phyloP scores from a whole-genome alignment of 106 monocot species.

The Platanthera guangdongensis region DNA sequence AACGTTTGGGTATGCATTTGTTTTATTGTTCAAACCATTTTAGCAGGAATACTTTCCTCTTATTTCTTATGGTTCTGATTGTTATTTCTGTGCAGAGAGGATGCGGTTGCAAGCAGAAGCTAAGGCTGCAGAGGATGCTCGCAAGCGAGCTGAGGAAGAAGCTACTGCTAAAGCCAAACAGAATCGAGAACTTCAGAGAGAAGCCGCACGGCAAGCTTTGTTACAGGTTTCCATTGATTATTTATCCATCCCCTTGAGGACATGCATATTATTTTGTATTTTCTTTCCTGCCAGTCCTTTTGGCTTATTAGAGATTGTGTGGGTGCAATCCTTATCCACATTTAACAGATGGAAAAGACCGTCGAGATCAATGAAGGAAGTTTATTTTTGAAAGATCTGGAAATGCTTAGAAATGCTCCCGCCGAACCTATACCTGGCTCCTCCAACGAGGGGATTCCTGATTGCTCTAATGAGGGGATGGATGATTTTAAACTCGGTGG shows the following conservation, averaged over 20 bases:
- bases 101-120: slow-evolving; percentile 81
- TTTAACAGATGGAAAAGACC: slow-evolving; percentile 69
- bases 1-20: slow-evolving; percentile 49
- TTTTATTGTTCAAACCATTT: neutral
- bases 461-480: slow-evolving; percentile 43
- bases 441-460: slow-evolving; percentile 55
- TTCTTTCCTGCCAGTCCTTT: neutral
- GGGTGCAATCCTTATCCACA: neutral
- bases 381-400: slow-evolving; percentile 59
- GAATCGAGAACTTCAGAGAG: slow-evolving; percentile 77
- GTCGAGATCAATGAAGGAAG: slow-evolving; percentile 71
- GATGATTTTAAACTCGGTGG: slow-evolving; percentile 52
- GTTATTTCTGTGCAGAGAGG: slow-evolving; percentile 42
- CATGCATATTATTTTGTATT: neutral
- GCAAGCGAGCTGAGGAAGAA: slow-evolving; percentile 56
- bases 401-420: slow-evolving; percentile 62
- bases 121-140: slow-evolving; percentile 69
- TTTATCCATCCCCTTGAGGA: neutral
- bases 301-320: neutral
- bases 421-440: slow-evolving; percentile 45
- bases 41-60: neutral
- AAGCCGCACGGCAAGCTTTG: slow-evolving; percentile 88
- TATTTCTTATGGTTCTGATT: neutral
- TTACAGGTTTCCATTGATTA: slow-evolving; percentile 33
- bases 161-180: slow-evolving; percentile 79